Conservation (phyloP, 108 stramenopile species). For the Cyclotella baltica region DNA sequence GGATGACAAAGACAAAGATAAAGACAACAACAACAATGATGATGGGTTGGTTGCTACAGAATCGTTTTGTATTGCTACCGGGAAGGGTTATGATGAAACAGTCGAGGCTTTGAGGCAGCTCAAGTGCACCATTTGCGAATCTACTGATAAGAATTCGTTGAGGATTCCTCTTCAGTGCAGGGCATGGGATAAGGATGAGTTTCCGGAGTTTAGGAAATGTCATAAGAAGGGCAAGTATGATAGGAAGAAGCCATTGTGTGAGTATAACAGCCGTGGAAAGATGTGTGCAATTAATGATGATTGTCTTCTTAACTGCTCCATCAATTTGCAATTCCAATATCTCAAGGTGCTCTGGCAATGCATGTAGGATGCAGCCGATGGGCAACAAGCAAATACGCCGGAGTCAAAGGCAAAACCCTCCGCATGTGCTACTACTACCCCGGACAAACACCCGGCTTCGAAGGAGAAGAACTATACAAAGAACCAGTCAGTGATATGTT, state of each 20-base stretch:
- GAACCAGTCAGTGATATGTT: constrained; percentile 22
- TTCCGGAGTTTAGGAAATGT: constrained; percentile 27
- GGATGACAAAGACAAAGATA: background rate
- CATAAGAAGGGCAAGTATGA: constrained; percentile 18
- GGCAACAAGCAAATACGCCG: constrained; percentile 5
- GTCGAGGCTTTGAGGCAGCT: constrained; percentile 19
- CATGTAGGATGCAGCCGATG: constrained; percentile 45
- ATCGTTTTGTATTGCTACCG: constrained; percentile 9
- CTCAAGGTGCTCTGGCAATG: constrained; percentile 27
- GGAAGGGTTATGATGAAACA: background rate
- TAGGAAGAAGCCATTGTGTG: background rate
- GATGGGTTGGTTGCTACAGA: constrained; percentile 7
- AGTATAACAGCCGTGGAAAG: no score
- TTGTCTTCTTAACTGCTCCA: no score
- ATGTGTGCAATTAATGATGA: no score
- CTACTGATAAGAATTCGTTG: constrained; percentile 5
- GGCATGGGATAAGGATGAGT: constrained; percentile 34
- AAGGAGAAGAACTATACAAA: constrained; percentile 5
- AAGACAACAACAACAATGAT: background rate
- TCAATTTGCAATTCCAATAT: background rate
- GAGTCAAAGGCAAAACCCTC: constrained; percentile 10
- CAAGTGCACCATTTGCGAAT: constrained; percentile 28
- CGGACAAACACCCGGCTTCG: constrained; percentile 14
- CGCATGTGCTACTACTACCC: constrained; percentile 35
- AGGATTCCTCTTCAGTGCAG: constrained; percentile 50